phyloP scores from a whole-genome alignment of 73 alveolate species.

The Tetrahymena thermophila region DNA sequence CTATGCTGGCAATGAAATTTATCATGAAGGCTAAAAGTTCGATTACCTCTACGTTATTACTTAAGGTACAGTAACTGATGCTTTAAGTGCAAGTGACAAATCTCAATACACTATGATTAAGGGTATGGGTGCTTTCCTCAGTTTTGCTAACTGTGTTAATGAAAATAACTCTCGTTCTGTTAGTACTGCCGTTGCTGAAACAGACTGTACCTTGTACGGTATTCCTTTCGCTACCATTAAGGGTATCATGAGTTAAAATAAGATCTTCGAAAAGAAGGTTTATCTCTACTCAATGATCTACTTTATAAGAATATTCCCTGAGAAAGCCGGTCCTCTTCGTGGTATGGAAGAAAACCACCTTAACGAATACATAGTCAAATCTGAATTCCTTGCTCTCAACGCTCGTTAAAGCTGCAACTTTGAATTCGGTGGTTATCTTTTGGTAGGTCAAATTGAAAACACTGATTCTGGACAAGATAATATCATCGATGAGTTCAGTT shows the following conservation, averaged over 20 bases:
- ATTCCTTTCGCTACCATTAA: background rate
- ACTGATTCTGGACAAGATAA: background rate
- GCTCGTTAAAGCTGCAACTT: background rate
- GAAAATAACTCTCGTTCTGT: background rate
- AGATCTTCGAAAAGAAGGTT: background rate
- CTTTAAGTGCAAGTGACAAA: background rate
- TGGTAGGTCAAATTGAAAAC: background rate
- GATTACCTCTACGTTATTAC: slow-evolving; percentile 10
- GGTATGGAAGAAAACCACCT: background rate
- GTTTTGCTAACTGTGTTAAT: slow-evolving; percentile 19
- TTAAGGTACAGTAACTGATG: slow-evolving; percentile 38
- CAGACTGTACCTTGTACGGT: background rate
- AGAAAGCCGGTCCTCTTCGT: background rate
- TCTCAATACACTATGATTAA: background rate
- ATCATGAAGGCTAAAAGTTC: slow-evolving; percentile 33
- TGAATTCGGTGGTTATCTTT: background rate
- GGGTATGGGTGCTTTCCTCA: slow-evolving; percentile 28
- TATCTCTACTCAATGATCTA: background rate
- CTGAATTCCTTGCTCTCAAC: slow-evolving; percentile 1
- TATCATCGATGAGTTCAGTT: background rate
- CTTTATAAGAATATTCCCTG: background rate
- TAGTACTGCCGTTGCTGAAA: background rate
- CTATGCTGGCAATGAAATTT: slow-evolving; percentile 13
- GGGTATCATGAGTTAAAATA: background rate
- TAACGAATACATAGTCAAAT: background rate